Percentiles rank a stretch among this genome's conserved stretches.
These are phyloP conservation scores for Diaporthe nobilis DNA, from an alignment of 2,329 filamentous ascomycete species.

Conservation along the genomic window DNA sequence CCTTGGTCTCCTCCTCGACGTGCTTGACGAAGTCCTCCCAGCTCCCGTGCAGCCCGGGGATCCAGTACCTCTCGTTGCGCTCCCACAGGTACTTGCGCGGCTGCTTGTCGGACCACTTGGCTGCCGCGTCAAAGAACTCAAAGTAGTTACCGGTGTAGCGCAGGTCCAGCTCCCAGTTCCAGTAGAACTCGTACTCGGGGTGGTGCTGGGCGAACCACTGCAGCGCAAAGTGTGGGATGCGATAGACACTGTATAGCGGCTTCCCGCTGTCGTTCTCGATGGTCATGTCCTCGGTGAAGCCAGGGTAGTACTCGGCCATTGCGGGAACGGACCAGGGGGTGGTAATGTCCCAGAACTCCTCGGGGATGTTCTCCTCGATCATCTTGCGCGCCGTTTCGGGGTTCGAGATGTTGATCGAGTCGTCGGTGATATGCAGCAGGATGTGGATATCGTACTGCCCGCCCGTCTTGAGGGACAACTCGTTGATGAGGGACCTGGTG, in stretches of 20 bases:
- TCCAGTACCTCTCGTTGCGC: slow-evolving; percentile 80
- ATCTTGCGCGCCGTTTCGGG: slow-evolving; percentile 71
- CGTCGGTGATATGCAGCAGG: slow-evolving; percentile 80
- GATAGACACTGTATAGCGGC: slow-evolving; percentile 68
- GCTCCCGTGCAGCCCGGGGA: slow-evolving; percentile 76
- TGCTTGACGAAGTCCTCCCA: slow-evolving; percentile 77
- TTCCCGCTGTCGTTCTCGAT: slow-evolving; percentile 61
- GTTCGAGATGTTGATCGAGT: slow-evolving; percentile 70
- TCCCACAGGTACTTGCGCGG: slow-evolving; percentile 83
- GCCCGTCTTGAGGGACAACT: slow-evolving; percentile 81
- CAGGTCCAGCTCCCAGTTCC: slow-evolving; percentile 91
- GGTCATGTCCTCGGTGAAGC: slow-evolving; percentile 78
- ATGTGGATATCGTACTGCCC: slow-evolving; percentile 87
- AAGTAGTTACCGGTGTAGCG: slow-evolving; percentile 86
- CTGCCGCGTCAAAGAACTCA: slow-evolving; percentile 78
- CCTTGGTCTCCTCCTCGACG: slow-evolving; percentile 67
- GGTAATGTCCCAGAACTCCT: slow-evolving; percentile 74
- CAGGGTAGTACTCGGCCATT: slow-evolving; percentile 83
- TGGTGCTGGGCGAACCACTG: slow-evolving; percentile 83
- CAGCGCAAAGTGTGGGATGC: slow-evolving; percentile 60
- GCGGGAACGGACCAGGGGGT: slow-evolving; percentile 83
- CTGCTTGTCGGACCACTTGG: slow-evolving; percentile 74
- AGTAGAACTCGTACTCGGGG: slow-evolving; percentile 84
- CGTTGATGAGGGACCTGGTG: slow-evolving; percentile 83
- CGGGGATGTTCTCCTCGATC: slow-evolving; percentile 61